These are phyloP conservation scores for Linum lewisii DNA, from an alignment of 345 rosid genomes.

Conservation along the genomic window DNA sequence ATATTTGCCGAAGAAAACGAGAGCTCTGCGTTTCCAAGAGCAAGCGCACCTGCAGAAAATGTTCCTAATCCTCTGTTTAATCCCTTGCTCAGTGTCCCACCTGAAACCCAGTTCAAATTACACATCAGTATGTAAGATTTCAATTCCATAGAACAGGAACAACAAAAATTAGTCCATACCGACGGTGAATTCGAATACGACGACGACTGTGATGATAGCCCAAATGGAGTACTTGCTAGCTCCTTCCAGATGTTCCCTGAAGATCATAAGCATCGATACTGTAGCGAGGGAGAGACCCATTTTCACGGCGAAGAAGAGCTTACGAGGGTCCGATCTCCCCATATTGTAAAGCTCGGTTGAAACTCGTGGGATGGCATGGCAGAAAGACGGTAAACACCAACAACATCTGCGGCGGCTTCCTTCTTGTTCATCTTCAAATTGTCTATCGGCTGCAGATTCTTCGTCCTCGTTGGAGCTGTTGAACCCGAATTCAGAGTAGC, in stretches of 20 bases:
- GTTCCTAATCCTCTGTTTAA: slow-evolving; percentile 87
- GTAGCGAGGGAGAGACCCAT: slow-evolving; percentile 60
- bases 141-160: too few species aligned
- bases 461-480: slow-evolving; percentile 22
- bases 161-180: slow-evolving; percentile 33
- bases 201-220: slow-evolving; percentile 83
- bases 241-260: slow-evolving; percentile 37
- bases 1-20: slow-evolving; percentile 32
- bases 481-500: slow-evolving; percentile 39
- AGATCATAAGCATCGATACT: slow-evolving; percentile 44
- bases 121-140: too few species aligned
- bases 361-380: slow-evolving; percentile 24
- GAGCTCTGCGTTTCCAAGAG: slow-evolving; percentile 68
- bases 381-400: slow-evolving; percentile 36
- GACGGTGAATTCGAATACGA: slow-evolving; percentile 75
- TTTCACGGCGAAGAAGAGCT: slow-evolving; percentile 46
- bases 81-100: slow-evolving; percentile 83
- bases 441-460: slow-evolving; percentile 5
- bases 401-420: slow-evolving; percentile 1
- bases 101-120: too few species aligned
- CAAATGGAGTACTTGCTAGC: slow-evolving; percentile 59
- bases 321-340: slow-evolving; percentile 64
- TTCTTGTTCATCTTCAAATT: neutral
- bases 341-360: slow-evolving; percentile 31
- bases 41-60: slow-evolving; percentile 70